Percentiles rank a stretch among this genome's conserved stretches.
Conservation (phyloP, 129 eudicot genomes). For the Arctium lappa region DNA sequence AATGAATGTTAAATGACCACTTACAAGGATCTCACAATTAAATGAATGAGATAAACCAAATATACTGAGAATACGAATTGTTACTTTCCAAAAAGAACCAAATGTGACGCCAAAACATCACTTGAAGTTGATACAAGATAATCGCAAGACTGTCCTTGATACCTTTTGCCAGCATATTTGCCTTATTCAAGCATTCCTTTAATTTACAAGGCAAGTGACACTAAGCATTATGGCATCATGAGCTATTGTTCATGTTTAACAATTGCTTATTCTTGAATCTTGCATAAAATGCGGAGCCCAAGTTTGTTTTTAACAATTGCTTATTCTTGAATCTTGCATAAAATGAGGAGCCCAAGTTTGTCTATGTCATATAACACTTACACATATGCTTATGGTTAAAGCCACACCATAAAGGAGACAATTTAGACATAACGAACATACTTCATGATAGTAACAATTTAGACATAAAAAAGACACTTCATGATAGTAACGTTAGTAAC, state of each 20-base stretch:
- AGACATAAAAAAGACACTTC: too few relatives aligned
- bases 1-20: neutral
- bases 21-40: neutral
- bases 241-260: neutral
- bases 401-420: neutral
- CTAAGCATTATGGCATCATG: neutral
- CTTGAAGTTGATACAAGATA: neutral
- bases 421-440: neutral
- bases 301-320: neutral
- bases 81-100: neutral
- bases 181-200: slow-evolving; percentile 4
- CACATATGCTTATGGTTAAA: neutral
- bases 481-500: neutral
- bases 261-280: too few relatives aligned
- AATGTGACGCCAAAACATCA: neutral
- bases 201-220: neutral
- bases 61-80: neutral
- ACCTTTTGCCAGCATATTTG: neutral
- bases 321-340: neutral
- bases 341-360: neutral
- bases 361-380: neutral
- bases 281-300: neutral
- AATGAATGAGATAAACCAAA: neutral
- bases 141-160: neutral
- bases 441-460: too few relatives aligned